Percentiles rank a stretch among this genome's conserved stretches.
Conservation (phyloP, 306 rosid genomes). For the Amphicarpaea edgeworthii region DNA sequence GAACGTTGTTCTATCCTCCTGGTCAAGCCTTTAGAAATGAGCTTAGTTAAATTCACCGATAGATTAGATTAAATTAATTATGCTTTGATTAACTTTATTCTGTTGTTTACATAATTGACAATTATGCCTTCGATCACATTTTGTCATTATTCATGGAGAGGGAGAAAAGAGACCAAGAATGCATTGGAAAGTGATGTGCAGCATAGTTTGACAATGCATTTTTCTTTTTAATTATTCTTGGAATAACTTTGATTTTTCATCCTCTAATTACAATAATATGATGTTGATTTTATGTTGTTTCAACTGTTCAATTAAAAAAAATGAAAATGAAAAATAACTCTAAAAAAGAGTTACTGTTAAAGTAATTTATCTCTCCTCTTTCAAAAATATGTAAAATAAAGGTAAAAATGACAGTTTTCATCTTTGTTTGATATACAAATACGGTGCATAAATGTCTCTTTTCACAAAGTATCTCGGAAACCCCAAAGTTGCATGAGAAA, state of each 20-base stretch:
- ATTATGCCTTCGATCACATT: constrained; percentile 3
- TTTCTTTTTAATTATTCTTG: no score
- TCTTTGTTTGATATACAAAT: background rate
- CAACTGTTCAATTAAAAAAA: no score
- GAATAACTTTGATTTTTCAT: no score
- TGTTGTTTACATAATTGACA: background rate
- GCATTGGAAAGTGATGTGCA: background rate
- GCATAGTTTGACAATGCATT: background rate
- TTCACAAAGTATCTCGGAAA: background rate
- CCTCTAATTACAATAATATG: no score
- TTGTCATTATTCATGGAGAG: background rate
- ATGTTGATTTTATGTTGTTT: no score
- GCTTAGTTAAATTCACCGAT: constrained; percentile 46
- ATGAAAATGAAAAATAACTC: no score
- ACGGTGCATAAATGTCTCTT: background rate
- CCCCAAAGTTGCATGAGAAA: constrained; percentile 20
- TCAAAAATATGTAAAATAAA: no score
- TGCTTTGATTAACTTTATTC: background rate
- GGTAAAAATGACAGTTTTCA: no score
- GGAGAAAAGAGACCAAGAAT: background rate
- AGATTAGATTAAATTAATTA: background rate
- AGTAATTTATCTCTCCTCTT: no score
- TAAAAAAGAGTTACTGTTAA: no score
- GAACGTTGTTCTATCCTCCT: constrained; percentile 23
- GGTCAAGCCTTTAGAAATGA: background rate